A percentile compares a stretch with the other conserved stretches of the same genome.
phyloP scores from a whole-genome alignment of 2,329 filamentous ascomycete genomes.

The Hypoxylon sp. region DNA sequence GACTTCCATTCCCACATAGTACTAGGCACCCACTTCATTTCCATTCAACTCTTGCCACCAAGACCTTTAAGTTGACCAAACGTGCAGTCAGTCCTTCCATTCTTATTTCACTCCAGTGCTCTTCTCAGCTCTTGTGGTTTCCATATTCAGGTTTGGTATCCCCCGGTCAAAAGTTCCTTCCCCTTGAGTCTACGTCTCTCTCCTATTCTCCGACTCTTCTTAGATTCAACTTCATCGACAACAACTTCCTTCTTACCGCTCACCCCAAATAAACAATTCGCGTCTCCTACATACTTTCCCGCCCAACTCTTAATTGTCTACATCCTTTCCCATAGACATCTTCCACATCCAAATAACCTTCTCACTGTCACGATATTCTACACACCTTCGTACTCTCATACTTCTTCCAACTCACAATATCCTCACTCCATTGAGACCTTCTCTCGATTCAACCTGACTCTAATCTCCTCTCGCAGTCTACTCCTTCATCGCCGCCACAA shows the following conservation, averaged over 20 bases:
- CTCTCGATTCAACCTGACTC: neutral
- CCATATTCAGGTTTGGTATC: neutral
- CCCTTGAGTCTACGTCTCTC: neutral
- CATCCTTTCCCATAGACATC: slow-evolving; percentile 3
- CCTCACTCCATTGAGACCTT: neutral
- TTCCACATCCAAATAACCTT: neutral
- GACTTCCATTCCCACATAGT: neutral
- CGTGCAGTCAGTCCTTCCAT: slow-evolving; percentile 6
- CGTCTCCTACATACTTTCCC: neutral
- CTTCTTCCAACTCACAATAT: neutral
- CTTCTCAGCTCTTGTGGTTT: neutral
- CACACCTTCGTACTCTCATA: neutral
- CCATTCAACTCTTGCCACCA: neutral
- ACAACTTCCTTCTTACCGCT: slow-evolving; percentile 5
- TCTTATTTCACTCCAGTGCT: neutral
- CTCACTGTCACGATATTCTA: neutral
- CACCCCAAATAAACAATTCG: neutral
- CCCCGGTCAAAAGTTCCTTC: slow-evolving; percentile 3
- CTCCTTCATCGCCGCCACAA: slow-evolving; percentile 46
- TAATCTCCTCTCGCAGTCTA: slow-evolving; percentile 26
- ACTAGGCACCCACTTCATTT: neutral
- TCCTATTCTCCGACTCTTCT: neutral
- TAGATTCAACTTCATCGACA: neutral
- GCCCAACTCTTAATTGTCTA: neutral
- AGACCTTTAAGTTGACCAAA: neutral